Conservation (phyloP, 2,329 filamentous ascomycete genomes). For the Aspergillus novofumigatus region DNA sequence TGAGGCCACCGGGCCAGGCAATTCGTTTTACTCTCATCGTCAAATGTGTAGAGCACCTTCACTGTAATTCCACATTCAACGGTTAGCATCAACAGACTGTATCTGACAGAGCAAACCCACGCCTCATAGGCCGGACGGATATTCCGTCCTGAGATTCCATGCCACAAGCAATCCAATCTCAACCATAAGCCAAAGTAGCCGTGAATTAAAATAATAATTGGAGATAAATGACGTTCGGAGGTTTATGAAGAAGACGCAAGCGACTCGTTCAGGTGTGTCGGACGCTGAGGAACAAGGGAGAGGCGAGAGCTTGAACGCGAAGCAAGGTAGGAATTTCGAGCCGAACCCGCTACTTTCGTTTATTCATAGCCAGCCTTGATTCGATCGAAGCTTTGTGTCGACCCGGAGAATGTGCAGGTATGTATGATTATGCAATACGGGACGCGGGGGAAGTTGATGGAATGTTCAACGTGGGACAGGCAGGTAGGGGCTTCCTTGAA, state of each 20-base stretch:
- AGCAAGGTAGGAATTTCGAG: slow-evolving; percentile 10
- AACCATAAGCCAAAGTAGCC: slow-evolving; percentile 26
- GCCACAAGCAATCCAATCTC: slow-evolving; percentile 23
- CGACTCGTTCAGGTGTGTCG: slow-evolving; percentile 1
- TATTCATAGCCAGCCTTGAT: slow-evolving; percentile 13
- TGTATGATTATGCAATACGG: slow-evolving; percentile 21
- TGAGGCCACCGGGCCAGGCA: slow-evolving; percentile 84
- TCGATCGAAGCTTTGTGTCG: slow-evolving; percentile 22
- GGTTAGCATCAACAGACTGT: slow-evolving; percentile 13
- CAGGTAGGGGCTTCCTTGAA: background rate
- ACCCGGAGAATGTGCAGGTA: slow-evolving; percentile 28
- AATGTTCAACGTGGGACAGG: slow-evolving; percentile 25
- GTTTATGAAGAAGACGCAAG: background rate
- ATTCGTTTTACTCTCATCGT: slow-evolving; percentile 80
- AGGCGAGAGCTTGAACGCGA: slow-evolving; percentile 4
- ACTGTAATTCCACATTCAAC: slow-evolving; percentile 51
- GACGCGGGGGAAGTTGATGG: slow-evolving; percentile 22
- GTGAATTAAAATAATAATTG: background rate
- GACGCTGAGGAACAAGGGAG: slow-evolving; percentile 8
- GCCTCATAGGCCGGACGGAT: slow-evolving; percentile 61
- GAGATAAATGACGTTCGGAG: background rate
- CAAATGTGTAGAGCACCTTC: slow-evolving; percentile 96
- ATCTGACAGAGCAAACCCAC: slow-evolving; percentile 46
- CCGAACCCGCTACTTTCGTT: slow-evolving; percentile 10
- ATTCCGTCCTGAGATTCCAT: slow-evolving; percentile 50